phyloP scores from a whole-genome alignment of 345 rosid species.

The Hibiscus syriacus region DNA sequence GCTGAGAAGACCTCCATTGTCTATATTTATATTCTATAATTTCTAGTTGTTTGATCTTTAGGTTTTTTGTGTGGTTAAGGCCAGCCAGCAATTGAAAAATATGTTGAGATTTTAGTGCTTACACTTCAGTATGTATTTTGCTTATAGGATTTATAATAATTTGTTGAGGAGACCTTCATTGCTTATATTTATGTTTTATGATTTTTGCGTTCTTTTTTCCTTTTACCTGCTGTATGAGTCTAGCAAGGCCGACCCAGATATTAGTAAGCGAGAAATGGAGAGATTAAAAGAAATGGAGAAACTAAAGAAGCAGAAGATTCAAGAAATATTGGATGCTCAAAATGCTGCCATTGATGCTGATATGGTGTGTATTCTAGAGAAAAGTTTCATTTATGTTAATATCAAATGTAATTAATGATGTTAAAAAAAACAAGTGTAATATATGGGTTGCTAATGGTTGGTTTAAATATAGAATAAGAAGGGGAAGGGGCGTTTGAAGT shows the following conservation, averaged over 20 bases:
- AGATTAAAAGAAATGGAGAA: constrained; percentile 86
- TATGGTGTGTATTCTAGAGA: constrained; percentile 40
- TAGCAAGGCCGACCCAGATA: constrained; percentile 31
- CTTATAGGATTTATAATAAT: too few relatives aligned
- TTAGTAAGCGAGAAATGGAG: constrained; percentile 81
- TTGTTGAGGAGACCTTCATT: too few relatives aligned
- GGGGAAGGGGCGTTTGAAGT: constrained; percentile 91
- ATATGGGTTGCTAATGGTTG: constrained; percentile 7
- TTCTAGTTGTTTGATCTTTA: too few relatives aligned
- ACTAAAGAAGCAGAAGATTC: constrained; percentile 86
- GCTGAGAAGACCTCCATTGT: neutral
- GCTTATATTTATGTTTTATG: neutral
- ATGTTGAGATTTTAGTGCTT: too few relatives aligned
- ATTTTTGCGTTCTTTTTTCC: neutral
- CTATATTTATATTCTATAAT: neutral
- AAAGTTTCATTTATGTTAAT: neutral
- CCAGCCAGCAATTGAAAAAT: too few relatives aligned
- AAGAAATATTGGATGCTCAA: constrained; percentile 82
- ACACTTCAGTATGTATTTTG: too few relatives aligned
- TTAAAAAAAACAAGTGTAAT: too few relatives aligned
- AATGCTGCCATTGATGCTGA: constrained; percentile 94
- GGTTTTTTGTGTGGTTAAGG: too few relatives aligned
- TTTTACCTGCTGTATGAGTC: constrained; percentile 37
- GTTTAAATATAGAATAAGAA: constrained; percentile 51
- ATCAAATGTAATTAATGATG: neutral